phyloP scores from a whole-genome alignment of 2,329 filamentous ascomycete species.

The Stemphylium lycopersici region DNA sequence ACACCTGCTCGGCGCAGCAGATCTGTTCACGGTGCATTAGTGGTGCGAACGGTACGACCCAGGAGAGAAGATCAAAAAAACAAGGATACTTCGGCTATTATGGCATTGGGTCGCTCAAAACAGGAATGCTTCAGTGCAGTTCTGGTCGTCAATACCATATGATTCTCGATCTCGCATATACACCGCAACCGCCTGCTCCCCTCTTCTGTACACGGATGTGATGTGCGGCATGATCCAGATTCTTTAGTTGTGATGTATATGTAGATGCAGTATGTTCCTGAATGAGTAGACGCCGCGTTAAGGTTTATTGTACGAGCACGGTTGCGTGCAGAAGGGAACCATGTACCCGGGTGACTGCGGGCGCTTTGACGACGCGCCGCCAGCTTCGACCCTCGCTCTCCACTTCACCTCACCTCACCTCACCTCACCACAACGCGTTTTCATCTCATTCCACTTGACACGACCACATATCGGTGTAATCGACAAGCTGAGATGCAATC shows the following conservation, averaged over 20 bases:
- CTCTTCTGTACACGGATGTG: background rate
- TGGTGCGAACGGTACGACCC: background rate
- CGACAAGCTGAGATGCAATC: no score
- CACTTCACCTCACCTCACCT: background rate
- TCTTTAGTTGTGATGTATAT: slow-evolving; percentile 8
- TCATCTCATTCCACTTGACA: background rate
- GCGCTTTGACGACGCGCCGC: background rate
- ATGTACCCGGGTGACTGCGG: slow-evolving; percentile 10
- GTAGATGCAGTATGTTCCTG: slow-evolving; percentile 32
- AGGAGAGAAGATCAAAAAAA: background rate
- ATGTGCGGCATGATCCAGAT: slow-evolving; percentile 1
- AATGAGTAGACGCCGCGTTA: slow-evolving; percentile 39
- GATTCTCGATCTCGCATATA: background rate
- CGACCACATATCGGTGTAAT: background rate
- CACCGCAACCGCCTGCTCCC: background rate
- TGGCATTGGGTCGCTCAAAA: background rate
- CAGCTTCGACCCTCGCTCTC: slow-evolving; percentile 6
- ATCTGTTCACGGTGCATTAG: background rate
- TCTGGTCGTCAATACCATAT: background rate
- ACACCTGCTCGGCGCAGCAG: background rate
- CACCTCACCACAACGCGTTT: slow-evolving; percentile 9
- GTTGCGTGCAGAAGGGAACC: slow-evolving; percentile 20
- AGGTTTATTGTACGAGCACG: slow-evolving; percentile 32
- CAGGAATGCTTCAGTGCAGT: background rate
- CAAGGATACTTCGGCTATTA: background rate